Conservation (phyloP, 352 stramenopile genomes). For the Phytophthora capsici region DNA sequence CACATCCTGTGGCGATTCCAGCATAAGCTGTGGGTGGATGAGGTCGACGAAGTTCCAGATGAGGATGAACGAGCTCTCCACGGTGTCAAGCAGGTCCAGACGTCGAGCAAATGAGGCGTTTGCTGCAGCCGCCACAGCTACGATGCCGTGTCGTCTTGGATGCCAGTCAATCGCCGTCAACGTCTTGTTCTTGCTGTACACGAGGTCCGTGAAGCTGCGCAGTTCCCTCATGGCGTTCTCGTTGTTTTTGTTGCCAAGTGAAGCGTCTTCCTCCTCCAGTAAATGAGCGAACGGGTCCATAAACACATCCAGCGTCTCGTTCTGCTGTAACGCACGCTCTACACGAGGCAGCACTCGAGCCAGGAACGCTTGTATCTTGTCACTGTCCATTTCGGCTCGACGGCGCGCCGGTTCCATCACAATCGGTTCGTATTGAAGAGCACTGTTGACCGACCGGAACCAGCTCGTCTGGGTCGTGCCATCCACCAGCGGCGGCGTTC, state of each 20-base stretch:
- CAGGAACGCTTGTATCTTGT: slow-evolving; percentile 75
- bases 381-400: slow-evolving; percentile 68
- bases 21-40: slow-evolving; percentile 94
- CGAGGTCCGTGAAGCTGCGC: slow-evolving; percentile 93
- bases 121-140: slow-evolving; percentile 87
- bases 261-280: slow-evolving; percentile 67
- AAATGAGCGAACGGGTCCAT: slow-evolving; percentile 79
- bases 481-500: slow-evolving; percentile 73
- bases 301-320: slow-evolving; percentile 89
- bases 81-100: slow-evolving; percentile 75
- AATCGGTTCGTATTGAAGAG: slow-evolving; percentile 83
- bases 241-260: slow-evolving; percentile 70
- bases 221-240: slow-evolving; percentile 93
- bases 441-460: slow-evolving; percentile 86
- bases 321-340: slow-evolving; percentile 83
- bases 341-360: slow-evolving; percentile 67
- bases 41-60: slow-evolving; percentile 95
- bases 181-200: slow-evolving; percentile 94
- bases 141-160: slow-evolving; percentile 84
- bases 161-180: slow-evolving; percentile 92
- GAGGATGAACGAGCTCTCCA: slow-evolving; percentile 91
- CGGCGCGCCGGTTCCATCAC: slow-evolving; percentile 46
- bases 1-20: slow-evolving; percentile 92
- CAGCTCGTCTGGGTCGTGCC: slow-evolving; percentile 79
- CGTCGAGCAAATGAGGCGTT: slow-evolving; percentile 84